Conservation (phyloP, 2,329 filamentous ascomycete genomes). For the Tolypocladium tropicale region DNA sequence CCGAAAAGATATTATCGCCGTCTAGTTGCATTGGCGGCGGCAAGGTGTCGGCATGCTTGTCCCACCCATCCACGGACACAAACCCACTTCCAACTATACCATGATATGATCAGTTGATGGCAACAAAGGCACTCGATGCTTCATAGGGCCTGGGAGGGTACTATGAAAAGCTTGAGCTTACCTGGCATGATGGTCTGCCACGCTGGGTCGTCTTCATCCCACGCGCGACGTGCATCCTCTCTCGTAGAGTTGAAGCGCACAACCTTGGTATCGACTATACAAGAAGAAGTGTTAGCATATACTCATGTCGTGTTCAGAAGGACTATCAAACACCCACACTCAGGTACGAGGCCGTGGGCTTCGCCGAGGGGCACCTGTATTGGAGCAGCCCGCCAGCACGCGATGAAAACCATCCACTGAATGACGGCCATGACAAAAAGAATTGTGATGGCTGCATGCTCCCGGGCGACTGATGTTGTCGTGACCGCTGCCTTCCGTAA, state of each 20-base stretch:
- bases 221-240: not conserved
- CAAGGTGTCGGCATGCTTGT: not conserved
- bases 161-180: not conserved
- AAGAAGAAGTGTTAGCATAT: not conserved
- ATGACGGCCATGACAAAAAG: not conserved
- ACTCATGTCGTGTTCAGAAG: not conserved
- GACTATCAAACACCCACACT: not conserved
- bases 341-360: not conserved
- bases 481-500: not conserved
- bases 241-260: not conserved
- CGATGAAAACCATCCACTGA: not conserved
- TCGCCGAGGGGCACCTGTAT: not conserved
- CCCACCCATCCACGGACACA: not conserved
- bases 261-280: not conserved
- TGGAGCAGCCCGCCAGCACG: not conserved
- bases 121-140: not conserved
- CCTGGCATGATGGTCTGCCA: not conserved
- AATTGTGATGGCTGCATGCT: not conserved
- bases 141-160: not conserved
- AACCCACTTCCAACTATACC: not conserved
- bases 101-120: not conserved
- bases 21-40: not conserved
- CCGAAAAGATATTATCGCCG: not conserved
- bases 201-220: not conserved
- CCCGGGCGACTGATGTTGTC: not conserved